Evolutionary conservation across 2,329 filamentous ascomycete species (phyloP).

Genomic region (Mollisiaceae sp.): DNA sequence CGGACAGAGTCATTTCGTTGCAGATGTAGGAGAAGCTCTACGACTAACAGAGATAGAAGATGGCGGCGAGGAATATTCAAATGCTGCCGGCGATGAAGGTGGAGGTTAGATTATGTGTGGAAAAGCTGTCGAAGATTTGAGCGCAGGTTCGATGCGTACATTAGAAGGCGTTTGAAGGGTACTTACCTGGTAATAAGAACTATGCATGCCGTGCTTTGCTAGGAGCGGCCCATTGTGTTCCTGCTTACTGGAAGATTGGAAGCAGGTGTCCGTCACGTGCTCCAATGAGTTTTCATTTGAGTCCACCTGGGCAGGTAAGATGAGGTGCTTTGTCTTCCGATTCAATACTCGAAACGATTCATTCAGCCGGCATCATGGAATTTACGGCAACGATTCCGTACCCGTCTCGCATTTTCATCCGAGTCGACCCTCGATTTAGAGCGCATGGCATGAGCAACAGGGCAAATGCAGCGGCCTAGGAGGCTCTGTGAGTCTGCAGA

Average conservation of each 20-base stretch:
- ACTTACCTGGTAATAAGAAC: background rate
- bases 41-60: constrained; percentile 75
- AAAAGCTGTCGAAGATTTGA: constrained; percentile 2
- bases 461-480: background rate
- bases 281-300: background rate
- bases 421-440: background rate
- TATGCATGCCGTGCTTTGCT: background rate
- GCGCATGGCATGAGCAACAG: background rate
- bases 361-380: background rate
- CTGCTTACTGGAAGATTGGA: no score
- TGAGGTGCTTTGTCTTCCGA: background rate
- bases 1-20: constrained; percentile 78
- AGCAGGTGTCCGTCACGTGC: background rate
- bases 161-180: constrained; percentile 20
- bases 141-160: constrained; percentile 20
- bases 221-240: no score
- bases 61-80: constrained; percentile 29
- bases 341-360: background rate
- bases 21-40: constrained; percentile 83
- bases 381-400: constrained; percentile 1
- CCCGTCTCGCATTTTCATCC: constrained; percentile 1
- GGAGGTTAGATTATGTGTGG: constrained; percentile 23
- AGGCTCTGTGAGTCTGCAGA: background rate
- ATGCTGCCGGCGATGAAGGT: constrained; percentile 33
- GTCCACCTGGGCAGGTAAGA: background rate